Evolutionary conservation across 306 rosid species (phyloP).

Genomic region (Rosa lucieae): DNA sequence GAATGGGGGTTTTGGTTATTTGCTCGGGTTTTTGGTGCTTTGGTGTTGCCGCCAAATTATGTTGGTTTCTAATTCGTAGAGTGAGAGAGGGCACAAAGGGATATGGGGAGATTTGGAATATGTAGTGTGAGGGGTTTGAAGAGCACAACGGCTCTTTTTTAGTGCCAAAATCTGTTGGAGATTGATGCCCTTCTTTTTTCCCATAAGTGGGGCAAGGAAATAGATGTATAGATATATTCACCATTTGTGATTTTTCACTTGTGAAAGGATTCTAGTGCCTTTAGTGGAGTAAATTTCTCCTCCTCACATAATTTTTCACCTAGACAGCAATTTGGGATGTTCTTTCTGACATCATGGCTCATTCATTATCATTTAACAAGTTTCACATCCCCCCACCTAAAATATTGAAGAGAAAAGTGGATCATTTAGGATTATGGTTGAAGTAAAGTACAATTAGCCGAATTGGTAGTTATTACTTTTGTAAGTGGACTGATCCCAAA

Average conservation of each 20-base stretch:
- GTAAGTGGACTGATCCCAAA: neutral
- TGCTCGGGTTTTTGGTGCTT: neutral
- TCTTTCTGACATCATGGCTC: neutral
- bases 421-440: neutral
- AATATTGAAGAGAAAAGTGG: neutral
- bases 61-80: conserved; percentile 8
- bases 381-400: neutral
- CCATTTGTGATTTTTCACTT: neutral
- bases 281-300: neutral
- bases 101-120: neutral
- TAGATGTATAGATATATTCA: neutral
- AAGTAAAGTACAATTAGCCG: neutral
- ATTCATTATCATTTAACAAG: neutral
- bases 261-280: neutral
- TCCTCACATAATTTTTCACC: neutral
- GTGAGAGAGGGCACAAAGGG: neutral
- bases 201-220: neutral
- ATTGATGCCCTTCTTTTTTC: neutral
- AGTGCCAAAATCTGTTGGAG: neutral
- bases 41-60: conserved; percentile 64
- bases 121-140: neutral
- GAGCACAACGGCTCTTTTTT: conserved; percentile 51
- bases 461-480: neutral
- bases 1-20: conserved; percentile 11
- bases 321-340: neutral